Base-by-base conservation (phyloP, 352 stramenopile species). In the Pythium pyrilobum region DNA sequence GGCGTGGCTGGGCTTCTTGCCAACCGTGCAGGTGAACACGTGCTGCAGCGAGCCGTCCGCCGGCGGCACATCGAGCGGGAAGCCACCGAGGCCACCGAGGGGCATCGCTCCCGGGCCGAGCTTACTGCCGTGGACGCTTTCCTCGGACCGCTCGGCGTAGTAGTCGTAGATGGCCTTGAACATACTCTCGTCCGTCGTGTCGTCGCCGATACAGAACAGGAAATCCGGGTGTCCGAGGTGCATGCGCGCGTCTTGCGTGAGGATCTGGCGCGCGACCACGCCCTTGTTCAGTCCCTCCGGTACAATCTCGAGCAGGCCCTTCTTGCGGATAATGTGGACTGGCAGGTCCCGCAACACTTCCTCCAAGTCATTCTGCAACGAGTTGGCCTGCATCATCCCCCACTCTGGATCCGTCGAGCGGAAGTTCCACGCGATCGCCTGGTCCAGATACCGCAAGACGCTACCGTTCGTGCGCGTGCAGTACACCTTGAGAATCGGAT, bases 101-200 rank as follows among this genome's bases (percentile, higher is more conserved):
- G 49, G 31, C 4, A 21, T 29, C 1, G 60, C 56, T 12, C 69
- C 62, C 11, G 62, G 56, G 18, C 45, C 54, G 46, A 44, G 48
- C 32, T 38, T 56, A 42, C 42, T 72, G 21, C 77, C 81, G 40
- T 92, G 79, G 31, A 90, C 67, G 48, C 71, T 92, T 56, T 92
- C 81, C 33, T 95, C 85, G 11, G 79, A 90, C 4, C 82, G 74
- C 62, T 95, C 78, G 2, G 84, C 83, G 52, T 96, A 95, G 72
- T 93, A 96, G 56, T 94, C 84, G 69, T 96, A 96, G 62, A 96
- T 89, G 42, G 79, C 67, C 55, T 89, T 90, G 73, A 99, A 99
- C 96, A 99, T 99, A 61, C 96, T 97, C 70, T 99, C 96, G 63
- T 99, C 96, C 6, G 91, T 96, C 42, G 94, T 96, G 64, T 98